Percentiles rank a stretch among this genome's conserved stretches.
Evolutionary conservation across 73 alveolate species (phyloP).

Genomic region (Tetrahymena malaccensis): DNA sequence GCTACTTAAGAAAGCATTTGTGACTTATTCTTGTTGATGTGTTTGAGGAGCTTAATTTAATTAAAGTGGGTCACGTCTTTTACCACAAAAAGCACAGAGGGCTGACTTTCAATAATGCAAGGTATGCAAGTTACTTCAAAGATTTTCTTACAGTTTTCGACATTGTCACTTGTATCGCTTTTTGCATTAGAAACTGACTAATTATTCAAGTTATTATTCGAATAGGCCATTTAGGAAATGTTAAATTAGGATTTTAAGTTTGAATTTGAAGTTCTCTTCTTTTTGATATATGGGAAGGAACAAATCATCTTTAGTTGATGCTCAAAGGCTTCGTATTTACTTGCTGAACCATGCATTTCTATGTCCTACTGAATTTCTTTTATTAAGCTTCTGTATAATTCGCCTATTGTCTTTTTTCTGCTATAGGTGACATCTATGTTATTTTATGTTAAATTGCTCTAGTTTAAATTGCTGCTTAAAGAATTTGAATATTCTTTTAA

Average conservation of each 20-base stretch:
- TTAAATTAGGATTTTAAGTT: background rate
- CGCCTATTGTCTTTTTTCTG: background rate
- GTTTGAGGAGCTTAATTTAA: background rate
- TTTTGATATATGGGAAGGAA: background rate
- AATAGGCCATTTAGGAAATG: background rate
- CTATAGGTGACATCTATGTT: background rate
- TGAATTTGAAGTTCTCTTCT: background rate
- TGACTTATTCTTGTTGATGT: conserved; percentile 9
- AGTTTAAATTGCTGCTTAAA: background rate
- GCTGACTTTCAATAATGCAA: background rate
- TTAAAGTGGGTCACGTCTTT: conserved; percentile 25
- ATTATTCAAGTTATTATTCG: background rate
- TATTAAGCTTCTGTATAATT: background rate
- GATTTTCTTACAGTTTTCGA: background rate
- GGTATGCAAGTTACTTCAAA: background rate
- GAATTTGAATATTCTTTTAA: background rate
- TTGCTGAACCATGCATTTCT: background rate
- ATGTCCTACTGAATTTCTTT: background rate
- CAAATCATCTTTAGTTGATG: background rate
- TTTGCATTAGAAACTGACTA: background rate
- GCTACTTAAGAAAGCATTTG: conserved; percentile 30
- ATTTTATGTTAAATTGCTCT: background rate
- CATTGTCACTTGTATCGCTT: background rate
- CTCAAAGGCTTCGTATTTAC: background rate
- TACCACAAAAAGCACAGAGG: background rate